Percentiles rank a stretch among this genome's conserved stretches.
These are phyloP conservation scores for Ceratobasidium sp. DNA, from an alignment of 1,284 basidiomycete genomes.

Conservation along the genomic window DNA sequence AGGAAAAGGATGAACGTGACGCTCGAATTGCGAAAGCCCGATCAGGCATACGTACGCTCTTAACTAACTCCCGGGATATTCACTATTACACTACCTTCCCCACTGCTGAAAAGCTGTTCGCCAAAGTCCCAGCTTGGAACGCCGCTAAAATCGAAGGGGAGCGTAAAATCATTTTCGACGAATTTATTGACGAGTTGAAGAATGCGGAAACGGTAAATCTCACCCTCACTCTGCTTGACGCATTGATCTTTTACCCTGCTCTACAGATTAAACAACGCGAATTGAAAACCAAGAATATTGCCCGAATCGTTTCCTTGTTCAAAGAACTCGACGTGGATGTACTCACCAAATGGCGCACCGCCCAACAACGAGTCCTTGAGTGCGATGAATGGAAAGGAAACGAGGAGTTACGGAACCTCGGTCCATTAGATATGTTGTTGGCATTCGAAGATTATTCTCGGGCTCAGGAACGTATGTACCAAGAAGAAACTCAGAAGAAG, in stretches of 20 bases:
- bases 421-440: conserved; percentile 84
- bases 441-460: conserved; percentile 91
- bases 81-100: conserved; percentile 87
- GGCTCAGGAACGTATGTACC: conserved; percentile 84
- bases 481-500: conserved; percentile 75
- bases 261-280: conserved; percentile 75
- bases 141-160: conserved; percentile 82
- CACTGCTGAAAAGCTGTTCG: conserved; percentile 81
- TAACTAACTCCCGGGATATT: conserved; percentile 81
- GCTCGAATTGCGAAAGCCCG: conserved; percentile 79
- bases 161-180: conserved; percentile 82
- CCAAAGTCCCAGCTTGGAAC: conserved; percentile 85
- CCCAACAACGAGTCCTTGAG: conserved; percentile 73
- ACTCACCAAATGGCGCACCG: conserved; percentile 83
- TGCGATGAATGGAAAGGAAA: conserved; percentile 80
- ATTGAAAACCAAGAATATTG: conserved; percentile 72
- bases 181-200: conserved; percentile 82
- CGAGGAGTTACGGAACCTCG: conserved; percentile 73
- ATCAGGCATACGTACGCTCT: conserved; percentile 80
- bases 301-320: conserved; percentile 78
- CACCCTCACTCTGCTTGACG: background rate
- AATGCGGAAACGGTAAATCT: conserved; percentile 76
- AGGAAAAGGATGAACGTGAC: conserved; percentile 80
- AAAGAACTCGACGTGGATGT: conserved; percentile 84
- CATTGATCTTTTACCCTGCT: conserved; percentile 10